Evolutionary conservation across 2,329 filamentous ascomycete genomes (phyloP).

Genomic region (Aspergillus bombycis): DNA sequence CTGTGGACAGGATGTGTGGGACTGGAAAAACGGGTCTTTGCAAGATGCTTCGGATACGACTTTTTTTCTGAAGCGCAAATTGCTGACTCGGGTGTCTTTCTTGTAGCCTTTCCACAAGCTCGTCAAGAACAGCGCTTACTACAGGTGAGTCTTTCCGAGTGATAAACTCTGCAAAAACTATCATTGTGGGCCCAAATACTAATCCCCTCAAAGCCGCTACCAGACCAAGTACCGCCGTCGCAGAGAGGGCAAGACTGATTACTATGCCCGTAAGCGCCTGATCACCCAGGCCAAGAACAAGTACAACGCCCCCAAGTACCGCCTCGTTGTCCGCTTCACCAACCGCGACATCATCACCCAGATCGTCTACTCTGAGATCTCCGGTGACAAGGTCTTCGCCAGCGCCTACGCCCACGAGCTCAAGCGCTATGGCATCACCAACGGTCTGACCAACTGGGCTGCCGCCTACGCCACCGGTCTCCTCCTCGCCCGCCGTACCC

Average conservation of each 20-base stretch:
- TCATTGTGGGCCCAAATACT: conserved; percentile 10
- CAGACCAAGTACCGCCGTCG: conserved; percentile 99
- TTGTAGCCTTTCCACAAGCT: conserved; percentile 85
- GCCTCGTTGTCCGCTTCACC: conserved; percentile 98
- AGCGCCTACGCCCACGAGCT: conserved; percentile 97
- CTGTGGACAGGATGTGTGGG: conserved; percentile 15
- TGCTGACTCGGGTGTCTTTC: conserved; percentile 85
- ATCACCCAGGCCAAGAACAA: conserved; percentile 99
- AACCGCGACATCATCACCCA: conserved; percentile 99
- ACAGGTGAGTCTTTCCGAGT: conserved; percentile 69
- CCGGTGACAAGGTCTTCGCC: conserved; percentile 94
- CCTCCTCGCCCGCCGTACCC: conserved; percentile 91
- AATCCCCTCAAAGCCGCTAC: conserved; percentile 71
- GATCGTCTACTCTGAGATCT: conserved; percentile 95
- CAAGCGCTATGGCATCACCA: conserved; percentile 93
- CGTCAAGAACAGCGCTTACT: conserved; percentile 98
- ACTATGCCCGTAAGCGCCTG: conserved; percentile 99
- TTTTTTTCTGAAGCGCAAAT: conserved; percentile 93
- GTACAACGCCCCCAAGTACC: conserved; percentile 99
- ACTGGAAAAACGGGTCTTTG: conserved; percentile 66
- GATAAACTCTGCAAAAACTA: neutral
- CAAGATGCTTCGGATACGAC: conserved; percentile 95
- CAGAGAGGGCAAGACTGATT: conserved; percentile 97
- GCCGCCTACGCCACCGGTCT: conserved; percentile 97
- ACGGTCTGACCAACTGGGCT: conserved; percentile 99